These are phyloP conservation scores for Cordyceps tenuipes DNA, from an alignment of 2,329 filamentous ascomycete species.

Conservation along the genomic window DNA sequence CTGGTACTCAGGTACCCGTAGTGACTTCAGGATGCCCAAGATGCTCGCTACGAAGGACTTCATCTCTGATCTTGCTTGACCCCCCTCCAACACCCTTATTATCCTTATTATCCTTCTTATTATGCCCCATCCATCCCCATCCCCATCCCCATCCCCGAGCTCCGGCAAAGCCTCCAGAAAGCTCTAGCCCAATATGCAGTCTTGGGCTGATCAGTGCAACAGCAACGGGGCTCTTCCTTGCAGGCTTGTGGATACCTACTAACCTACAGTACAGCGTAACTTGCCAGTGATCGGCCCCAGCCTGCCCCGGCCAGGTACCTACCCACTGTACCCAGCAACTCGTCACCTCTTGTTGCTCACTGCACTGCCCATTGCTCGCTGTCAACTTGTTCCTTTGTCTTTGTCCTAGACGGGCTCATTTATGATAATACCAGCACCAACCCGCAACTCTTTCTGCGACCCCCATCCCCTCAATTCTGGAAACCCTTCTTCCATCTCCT, in stretches of 20 bases:
- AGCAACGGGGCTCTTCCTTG: conserved; percentile 6
- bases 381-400: neutral
- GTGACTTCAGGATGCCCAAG: too few relatives aligned
- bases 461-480: neutral
- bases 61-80: too few relatives aligned
- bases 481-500: neutral
- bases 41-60: too few relatives aligned
- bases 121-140: neutral
- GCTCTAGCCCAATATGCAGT: conserved; percentile 2
- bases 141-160: neutral
- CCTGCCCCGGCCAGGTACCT: too few relatives aligned
- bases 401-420: conserved; percentile 7
- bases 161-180: neutral
- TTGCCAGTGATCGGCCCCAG: conserved; percentile 4
- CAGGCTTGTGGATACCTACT: conserved; percentile 7
- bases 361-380: too few relatives aligned
- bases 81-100: too few relatives aligned
- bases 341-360: neutral
- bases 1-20: too few relatives aligned
- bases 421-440: conserved; percentile 6
- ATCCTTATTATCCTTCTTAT: too few relatives aligned
- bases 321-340: too few relatives aligned
- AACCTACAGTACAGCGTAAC: neutral
- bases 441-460: neutral
- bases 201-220: conserved; percentile 11